Evolutionary conservation across 108 stramenopile species (phyloP), one percentile per base, ranked within the genome.

Genomic region (Aureococcus anophagefferens): DNA sequence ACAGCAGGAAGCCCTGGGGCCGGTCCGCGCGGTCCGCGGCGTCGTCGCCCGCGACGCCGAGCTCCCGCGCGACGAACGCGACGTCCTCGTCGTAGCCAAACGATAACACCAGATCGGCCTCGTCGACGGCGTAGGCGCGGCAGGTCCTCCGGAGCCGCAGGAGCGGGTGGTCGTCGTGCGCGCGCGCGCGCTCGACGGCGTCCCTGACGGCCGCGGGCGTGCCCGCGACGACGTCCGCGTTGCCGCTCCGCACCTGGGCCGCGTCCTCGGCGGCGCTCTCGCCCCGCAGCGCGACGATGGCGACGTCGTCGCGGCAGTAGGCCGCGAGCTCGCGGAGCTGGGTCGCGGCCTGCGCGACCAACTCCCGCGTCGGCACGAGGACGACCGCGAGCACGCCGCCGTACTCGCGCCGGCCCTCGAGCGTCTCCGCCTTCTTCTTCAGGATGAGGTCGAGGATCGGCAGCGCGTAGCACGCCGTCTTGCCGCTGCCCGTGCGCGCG

Each of bases 101-200:
- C 4, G 93, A 94, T 17, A 99, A 83, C 62, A 99, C 93, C 67
- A 97, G 84, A 83, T 99, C 98, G 29, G 98, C 96, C 79, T 99
- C 98, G 80, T 99, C 98, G 35, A 99, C 89, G 7, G 97, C 96
- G 59, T 97, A 68, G 14, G 90, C 91, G 74, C 93, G 87, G 35
- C 91, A 84, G 30, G 80, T 81, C 13, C 76, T 69, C 36, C 68
- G 73, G 72, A 34, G 87, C 88, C 68, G 68, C 75, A 35, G 81
- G 84, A 65, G 92, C 79, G 81, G 89, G 91, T 29, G 79, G 40
- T 74, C 70, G 21, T 83, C 84, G 29, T 91, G 89, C 17, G 89
- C 87, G 5, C 89, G 13, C 87, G 30, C 82, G 74, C 77, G 89
- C 90, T 51, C 90, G 87, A 36, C 88, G 33, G 81, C 76, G 37